phyloP scores from a whole-genome alignment of 139 green algal species.

The Coccomyxa sp. region DNA sequence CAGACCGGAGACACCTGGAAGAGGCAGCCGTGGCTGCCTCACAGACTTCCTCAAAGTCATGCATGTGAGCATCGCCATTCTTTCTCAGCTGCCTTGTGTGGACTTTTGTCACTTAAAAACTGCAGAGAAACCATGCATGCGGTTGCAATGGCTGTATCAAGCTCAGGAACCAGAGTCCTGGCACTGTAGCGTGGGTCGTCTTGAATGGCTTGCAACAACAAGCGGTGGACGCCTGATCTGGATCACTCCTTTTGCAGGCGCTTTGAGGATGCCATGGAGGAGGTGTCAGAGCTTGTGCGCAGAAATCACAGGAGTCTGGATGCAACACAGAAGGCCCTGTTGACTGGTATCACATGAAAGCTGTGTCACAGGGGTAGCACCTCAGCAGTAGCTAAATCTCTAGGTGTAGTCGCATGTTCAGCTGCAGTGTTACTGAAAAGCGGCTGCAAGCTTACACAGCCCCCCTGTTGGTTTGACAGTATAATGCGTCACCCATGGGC shows the following conservation, averaged over 20 bases:
- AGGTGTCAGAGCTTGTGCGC: conserved; percentile 63
- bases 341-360: conserved; percentile 25
- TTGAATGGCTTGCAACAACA: background rate
- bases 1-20: conserved; percentile 47
- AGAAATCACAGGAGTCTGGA: conserved; percentile 43
- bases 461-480: background rate
- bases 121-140: background rate
- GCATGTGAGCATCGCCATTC: background rate
- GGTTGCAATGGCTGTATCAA: conserved; percentile 1
- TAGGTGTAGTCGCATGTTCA: too few relatives aligned
- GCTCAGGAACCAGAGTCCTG: background rate
- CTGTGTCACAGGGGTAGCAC: background rate
- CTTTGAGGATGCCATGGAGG: conserved; percentile 47
- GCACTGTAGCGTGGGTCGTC: background rate
- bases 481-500: background rate
- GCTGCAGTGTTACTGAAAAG: background rate
- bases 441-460: background rate
- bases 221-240: background rate
- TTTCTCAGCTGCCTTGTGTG: background rate
- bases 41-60: conserved; percentile 2
- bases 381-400: background rate
- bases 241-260: background rate
- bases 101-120: background rate
- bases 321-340: conserved; percentile 49
- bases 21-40: conserved; percentile 10